phyloP scores from a whole-genome alignment of 1,284 basidiomycete genomes.

The Pyrrhoderma noxium region DNA sequence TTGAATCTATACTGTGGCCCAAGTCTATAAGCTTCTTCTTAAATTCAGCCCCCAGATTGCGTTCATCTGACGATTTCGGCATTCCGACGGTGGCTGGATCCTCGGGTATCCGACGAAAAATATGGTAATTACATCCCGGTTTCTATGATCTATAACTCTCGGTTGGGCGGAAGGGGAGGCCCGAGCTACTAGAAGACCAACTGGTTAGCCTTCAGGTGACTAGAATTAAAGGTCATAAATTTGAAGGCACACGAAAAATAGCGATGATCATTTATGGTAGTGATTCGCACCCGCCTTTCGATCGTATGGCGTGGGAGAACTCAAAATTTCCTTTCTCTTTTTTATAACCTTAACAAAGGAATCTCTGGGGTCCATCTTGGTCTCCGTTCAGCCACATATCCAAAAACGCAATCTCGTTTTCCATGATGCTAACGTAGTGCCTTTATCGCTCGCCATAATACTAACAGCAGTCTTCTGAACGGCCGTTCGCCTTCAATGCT shows the following conservation, averaged over 20 bases:
- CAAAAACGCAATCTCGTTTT: too few species aligned
- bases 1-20: background rate
- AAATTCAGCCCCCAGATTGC: background rate
- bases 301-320: too few species aligned
- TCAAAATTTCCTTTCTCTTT: background rate
- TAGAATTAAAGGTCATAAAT: background rate
- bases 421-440: too few species aligned
- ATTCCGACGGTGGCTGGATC: slow-evolving; percentile 8
- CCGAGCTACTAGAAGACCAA: slow-evolving; percentile 1
- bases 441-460: too few species aligned
- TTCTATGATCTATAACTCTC: slow-evolving; percentile 1
- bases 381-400: too few species aligned
- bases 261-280: too few species aligned
- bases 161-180: slow-evolving; percentile 1
- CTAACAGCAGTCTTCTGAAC: too few species aligned
- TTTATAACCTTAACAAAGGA: too few species aligned
- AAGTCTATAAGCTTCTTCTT: background rate
- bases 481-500: too few species aligned
- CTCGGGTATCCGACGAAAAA: slow-evolving; percentile 2
- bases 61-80: background rate
- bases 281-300: too few species aligned
- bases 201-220: slow-evolving; percentile 2
- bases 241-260: too few species aligned
- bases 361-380: too few species aligned
- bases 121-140: background rate